Evolutionary conservation across 129 eudicot species (phyloP), one percentile per base, ranked within the genome.

Genomic region (Logfia minima): DNA sequence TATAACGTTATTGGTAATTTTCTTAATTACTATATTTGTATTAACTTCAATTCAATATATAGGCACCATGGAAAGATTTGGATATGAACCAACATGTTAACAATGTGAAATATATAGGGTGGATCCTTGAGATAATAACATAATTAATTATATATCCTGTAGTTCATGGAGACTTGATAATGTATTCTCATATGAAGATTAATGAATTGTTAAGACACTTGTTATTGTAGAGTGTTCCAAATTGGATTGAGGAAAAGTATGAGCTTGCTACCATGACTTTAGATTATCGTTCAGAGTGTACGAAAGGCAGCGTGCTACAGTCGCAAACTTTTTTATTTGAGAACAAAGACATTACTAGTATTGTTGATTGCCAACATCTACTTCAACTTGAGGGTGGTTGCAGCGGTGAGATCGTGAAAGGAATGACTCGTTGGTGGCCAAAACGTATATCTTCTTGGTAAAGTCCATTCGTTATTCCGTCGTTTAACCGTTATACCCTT

Each of bases 1-100:
- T 43, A 0, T 43, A 10, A 43, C 16, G 2, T 41, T 64, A 77
- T 70, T 52, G 14, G 21, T 34, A 53, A 39, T 1, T 5, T 70
- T 37, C 16, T 56, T 9, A 9, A 29, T 26, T 24, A 6, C 7
- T 23, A 14, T 22, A 24, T 14, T 28, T 64, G 13, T 18, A 37
- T 67, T 31, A 67, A 9, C 4, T 5, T 67, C 18, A 35, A 26
- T 45, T 43, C 6, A 51, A 31, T 52, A 22, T 59, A 31, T 45
- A 93, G 98, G 92, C 98, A 53, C 83, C 85, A 78, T 92, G 96
- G 96, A 90, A 86, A 68, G 98, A 92, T 77, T 72, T 92, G 69
- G 98, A 93, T 85, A 87, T 85, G 48, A 90, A 90, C 72, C 90
- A 82, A 80, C 98, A 93, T 81, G 98, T 90, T 68, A 93, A 93